Evolutionary conservation across 805 yeast genomes (phyloP).

Genomic region (Jamesozyma spencerorum): DNA sequence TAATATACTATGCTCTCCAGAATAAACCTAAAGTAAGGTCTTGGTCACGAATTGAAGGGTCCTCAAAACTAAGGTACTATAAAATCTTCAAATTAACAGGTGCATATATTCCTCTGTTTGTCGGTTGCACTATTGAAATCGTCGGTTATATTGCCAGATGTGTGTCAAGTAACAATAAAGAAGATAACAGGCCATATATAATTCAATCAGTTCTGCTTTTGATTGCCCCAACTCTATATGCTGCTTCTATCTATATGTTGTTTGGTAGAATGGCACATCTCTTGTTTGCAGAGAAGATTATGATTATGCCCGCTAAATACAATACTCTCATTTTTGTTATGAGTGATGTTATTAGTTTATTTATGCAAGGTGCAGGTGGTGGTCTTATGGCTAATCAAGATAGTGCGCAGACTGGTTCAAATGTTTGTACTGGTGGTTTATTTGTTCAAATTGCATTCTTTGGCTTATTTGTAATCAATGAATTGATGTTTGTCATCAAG

Average conservation of each 20-base stretch:
- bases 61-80: neutral
- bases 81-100: conserved; percentile 4
- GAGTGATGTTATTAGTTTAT: conserved; percentile 28
- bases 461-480: conserved; percentile 21
- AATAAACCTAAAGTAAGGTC: conserved; percentile 1
- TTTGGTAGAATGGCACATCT: conserved; percentile 21
- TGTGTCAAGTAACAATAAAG: conserved; percentile 9
- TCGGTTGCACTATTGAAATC: conserved; percentile 22
- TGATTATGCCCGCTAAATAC: conserved; percentile 18
- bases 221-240: conserved; percentile 28
- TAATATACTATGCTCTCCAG: neutral
- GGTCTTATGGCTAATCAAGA: conserved; percentile 16
- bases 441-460: conserved; percentile 27
- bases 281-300: conserved; percentile 12
- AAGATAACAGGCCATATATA: conserved; percentile 14
- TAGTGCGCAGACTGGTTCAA: conserved; percentile 12
- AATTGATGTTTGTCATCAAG: conserved; percentile 10
- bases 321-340: conserved; percentile 24
- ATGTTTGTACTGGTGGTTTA: conserved; percentile 25
- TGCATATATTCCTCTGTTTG: conserved; percentile 18
- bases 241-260: conserved; percentile 29
- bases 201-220: conserved; percentile 22
- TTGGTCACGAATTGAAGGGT: conserved; percentile 1
- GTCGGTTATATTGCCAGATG: conserved; percentile 24
- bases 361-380: conserved; percentile 29